Base-by-base conservation (phyloP, 1,139 yeast species). In the Kodamaea alishanica region DNA sequence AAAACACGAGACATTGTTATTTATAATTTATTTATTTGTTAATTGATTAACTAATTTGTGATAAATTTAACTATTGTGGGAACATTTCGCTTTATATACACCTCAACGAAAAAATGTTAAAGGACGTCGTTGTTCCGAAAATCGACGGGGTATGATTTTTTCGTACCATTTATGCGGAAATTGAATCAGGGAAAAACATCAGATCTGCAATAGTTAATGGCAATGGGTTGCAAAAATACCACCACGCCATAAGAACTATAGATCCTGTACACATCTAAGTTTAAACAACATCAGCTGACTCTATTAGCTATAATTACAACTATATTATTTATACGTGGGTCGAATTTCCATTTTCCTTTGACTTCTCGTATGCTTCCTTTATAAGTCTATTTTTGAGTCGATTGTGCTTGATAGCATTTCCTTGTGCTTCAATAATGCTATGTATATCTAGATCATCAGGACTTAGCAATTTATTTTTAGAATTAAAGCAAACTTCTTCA, bases 1-100 rank as follows among this genome's bases (percentile, higher is more conserved):
- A 90, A 90, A 73, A 82, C 84, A 77, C 98, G 89, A 66, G 95
- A 81, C 96, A 70, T 58, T 40, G 30, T 56, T 32, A 15, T 10
- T 12, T 28, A 6, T 10, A 9, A 26, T 27, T 25, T 9, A 29
- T 31, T 30, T 29, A 28, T 24, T 24, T 24, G 28, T 24, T 15
- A 12, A 28, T 8, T 26, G 10, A 26, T 10, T 9, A 26, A n/a
- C 28, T 26, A n/a, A 28, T 26, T 9, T 3, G 28, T 9, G 10
- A 26, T 26, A 26, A 10, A 26, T 26, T 9, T 24, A 12, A 30
- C 15, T 24, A 10, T n/a, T 24, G 36, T 23, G 36, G 34, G 28
- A 22, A 12, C 25, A 30, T 33, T 27, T 25, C n/a, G 26, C 32
- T 39, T 9, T 41, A 39, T 36, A 41, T 39, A 40, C 30, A 30